These are phyloP conservation scores for Fusarium annulatum DNA, from an alignment of 2,329 filamentous ascomycete genomes.

Conservation along the genomic window DNA sequence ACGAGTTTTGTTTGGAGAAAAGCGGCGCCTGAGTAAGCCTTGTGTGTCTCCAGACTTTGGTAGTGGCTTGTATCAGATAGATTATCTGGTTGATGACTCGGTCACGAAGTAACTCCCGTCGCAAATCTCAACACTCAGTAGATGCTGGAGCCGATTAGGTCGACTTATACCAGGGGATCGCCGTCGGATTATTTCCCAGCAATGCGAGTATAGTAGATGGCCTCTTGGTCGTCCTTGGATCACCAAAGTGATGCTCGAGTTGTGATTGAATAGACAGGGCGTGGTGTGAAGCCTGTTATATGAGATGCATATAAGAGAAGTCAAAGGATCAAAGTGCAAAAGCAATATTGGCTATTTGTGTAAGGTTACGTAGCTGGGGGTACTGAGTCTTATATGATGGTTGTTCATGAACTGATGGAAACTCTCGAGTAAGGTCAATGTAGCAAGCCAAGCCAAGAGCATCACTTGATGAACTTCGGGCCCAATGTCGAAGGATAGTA, in stretches of 20 bases:
- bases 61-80: conserved; percentile 39
- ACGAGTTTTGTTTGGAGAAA: conserved; percentile 16
- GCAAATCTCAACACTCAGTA: conserved; percentile 10
- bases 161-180: conserved; percentile 30
- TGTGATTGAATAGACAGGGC: not conserved
- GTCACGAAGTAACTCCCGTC: conserved; percentile 12
- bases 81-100: conserved; percentile 21
- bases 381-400: conserved; percentile 42
- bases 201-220: conserved; percentile 21
- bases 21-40: conserved; percentile 29
- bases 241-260: conserved; percentile 11
- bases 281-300: conserved; percentile 1
- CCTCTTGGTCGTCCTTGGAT: conserved; percentile 5
- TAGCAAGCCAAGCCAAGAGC: conserved; percentile 40
- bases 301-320: not conserved
- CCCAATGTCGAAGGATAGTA: conserved; percentile 34
- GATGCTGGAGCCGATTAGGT: conserved; percentile 21
- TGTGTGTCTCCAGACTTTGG: conserved; percentile 8
- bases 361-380: conserved; percentile 26
- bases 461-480: conserved; percentile 39
- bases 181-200: conserved; percentile 30
- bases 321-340: conserved; percentile 5
- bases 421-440: conserved; percentile 36
- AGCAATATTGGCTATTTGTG: not conserved
- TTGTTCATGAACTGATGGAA: conserved; percentile 34